Base-by-base conservation (phyloP, 495 filamentous ascomycete genomes). In the Trichoderma orchidacearum region DNA sequence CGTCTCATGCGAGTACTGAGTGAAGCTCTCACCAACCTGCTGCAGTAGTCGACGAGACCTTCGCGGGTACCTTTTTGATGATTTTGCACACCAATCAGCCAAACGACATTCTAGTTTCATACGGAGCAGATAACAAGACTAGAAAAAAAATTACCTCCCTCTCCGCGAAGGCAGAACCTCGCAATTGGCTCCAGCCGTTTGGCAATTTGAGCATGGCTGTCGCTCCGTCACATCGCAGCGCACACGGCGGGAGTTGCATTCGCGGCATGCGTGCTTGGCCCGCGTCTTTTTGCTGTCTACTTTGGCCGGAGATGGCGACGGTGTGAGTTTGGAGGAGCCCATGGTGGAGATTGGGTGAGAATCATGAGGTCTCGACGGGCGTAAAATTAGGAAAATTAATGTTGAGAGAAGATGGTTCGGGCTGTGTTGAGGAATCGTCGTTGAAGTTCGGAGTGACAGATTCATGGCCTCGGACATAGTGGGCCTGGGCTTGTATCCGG, bases 231-330 rank as follows among this genome's bases (percentile, higher is more conserved):
- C 74, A 64, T 77, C 71, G 59, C 74, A 77, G 32, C 70, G 69
- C 31, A 76, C 72, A 28, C 74, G 72, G 15, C 74, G 69, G 0
- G 66, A 59, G 56, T 77, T 75, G 60, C 73, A 77, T 35, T 69
- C 64, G 56, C 72, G 57, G 56, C 74, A 77, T 2, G 74, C 74
- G 60, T 69, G 70, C 52, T 70, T 72, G 27, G 73, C 72, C 51
- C 74, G 63, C n/a, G 60, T 62, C 27, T 48, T 53, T 32, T 51
- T 56, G 27, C 54, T 25, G 27, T 38, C 53, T 21, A 15, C 15
- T 13, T 30, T n/a, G 23, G 12, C 27, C 27, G 51, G 51, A 4
- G 51, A 30, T 11, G 51, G 28, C 15, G 51, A 53, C 13, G 41
- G 13, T 2, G 41, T 27, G 3, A 35, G 32, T 48, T 48, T 48